phyloP scores from a whole-genome alignment of 805 yeast species.

The Candida boleticola region DNA sequence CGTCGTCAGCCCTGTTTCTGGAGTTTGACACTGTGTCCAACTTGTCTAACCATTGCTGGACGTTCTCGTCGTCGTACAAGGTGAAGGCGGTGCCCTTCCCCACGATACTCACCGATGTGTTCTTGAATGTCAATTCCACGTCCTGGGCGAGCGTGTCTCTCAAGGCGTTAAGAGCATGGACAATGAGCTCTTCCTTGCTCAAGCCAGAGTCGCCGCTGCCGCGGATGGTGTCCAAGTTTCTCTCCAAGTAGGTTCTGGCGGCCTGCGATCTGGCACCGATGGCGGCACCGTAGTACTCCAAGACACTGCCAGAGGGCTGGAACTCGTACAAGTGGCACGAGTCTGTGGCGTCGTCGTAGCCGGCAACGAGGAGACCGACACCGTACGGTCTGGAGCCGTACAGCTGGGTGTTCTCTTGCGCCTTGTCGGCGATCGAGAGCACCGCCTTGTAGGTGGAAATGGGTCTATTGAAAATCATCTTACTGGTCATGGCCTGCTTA shows the following conservation, averaged over 20 bases:
- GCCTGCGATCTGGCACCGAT: constrained; percentile 99
- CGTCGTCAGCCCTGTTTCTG: constrained; percentile 46
- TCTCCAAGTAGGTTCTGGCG: constrained; percentile 92
- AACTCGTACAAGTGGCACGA: constrained; percentile 77
- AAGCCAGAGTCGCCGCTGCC: constrained; percentile 34
- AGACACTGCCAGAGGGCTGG: constrained; percentile 91
- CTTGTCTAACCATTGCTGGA: constrained; percentile 76
- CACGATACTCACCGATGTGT: constrained; percentile 91
- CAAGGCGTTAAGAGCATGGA: constrained; percentile 84
- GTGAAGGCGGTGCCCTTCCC: constrained; percentile 76
- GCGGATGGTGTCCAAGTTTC: constrained; percentile 69
- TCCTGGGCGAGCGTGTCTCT: constrained; percentile 95
- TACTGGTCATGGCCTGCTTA: constrained; percentile 87
- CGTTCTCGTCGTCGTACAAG: constrained; percentile 82
- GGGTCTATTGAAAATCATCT: constrained; percentile 82
- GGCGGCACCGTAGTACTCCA: constrained; percentile 91
- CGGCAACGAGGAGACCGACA: constrained; percentile 87
- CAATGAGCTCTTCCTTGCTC: constrained; percentile 69
- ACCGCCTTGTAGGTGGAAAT: constrained; percentile 82
- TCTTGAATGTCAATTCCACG: constrained; percentile 78
- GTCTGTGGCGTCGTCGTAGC: constrained; percentile 91
- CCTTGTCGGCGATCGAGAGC: constrained; percentile 87
- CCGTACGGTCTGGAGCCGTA: constrained; percentile 98
- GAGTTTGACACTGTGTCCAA: constrained; percentile 65
- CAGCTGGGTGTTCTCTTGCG: constrained; percentile 93